Percentiles rank a stretch among this genome's conserved stretches.
Conservation (phyloP, 306 rosid species). For the Ceratonia siliqua region DNA sequence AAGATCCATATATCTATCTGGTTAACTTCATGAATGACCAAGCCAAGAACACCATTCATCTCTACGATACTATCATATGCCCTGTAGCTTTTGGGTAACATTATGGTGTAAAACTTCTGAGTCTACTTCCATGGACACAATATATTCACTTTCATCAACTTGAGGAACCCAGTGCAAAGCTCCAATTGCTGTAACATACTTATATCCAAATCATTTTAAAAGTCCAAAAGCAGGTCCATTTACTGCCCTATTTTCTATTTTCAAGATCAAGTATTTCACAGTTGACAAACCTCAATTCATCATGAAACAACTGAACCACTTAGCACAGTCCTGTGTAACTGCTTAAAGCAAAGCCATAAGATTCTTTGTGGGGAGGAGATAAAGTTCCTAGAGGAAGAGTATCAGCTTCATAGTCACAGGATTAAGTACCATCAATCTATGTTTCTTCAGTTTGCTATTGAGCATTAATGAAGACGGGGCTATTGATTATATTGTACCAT, state of each 20-base stretch:
- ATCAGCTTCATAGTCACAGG: constrained; percentile 56
- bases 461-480: no score
- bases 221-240: constrained; percentile 52
- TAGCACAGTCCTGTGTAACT: constrained; percentile 38
- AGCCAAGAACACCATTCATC: constrained; percentile 38
- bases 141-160: constrained; percentile 32
- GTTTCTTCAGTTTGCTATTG: constrained; percentile 45
- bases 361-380: constrained; percentile 28
- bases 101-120: constrained; percentile 39
- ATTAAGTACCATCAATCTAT: constrained; percentile 47
- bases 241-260: constrained; percentile 36
- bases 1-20: constrained; percentile 53
- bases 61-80: constrained; percentile 44
- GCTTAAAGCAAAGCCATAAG: constrained; percentile 46
- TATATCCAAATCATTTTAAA: constrained; percentile 40
- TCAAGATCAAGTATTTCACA: constrained; percentile 49
- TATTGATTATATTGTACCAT: constrained; percentile 53
- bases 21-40: constrained; percentile 36
- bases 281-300: constrained; percentile 28
- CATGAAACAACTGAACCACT: constrained; percentile 56
- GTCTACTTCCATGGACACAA: constrained; percentile 43
- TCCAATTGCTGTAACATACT: constrained; percentile 47
- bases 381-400: constrained; percentile 53
- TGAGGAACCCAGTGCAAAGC: constrained; percentile 61
- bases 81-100: constrained; percentile 41